Conservation (phyloP, 768 basidiomycete species). For the Dentipellis sp. region DNA sequence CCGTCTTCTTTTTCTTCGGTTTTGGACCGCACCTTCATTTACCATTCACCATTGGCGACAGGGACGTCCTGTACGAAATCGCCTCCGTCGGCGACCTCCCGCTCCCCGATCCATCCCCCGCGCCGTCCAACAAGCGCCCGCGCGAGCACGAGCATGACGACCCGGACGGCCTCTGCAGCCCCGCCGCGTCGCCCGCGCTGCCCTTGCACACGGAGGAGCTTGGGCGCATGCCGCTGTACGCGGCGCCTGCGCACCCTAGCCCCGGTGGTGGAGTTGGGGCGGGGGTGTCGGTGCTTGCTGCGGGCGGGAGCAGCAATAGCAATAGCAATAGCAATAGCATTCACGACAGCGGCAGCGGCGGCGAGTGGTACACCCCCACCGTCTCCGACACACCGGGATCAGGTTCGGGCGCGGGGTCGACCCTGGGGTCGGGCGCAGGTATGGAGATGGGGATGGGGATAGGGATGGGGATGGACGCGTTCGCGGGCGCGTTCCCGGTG, state of each 20-base stretch:
- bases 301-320: too few relatives aligned
- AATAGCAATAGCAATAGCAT: not conserved
- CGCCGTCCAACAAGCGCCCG: slow-evolving; percentile 49
- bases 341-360: too few relatives aligned
- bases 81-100: slow-evolving; percentile 66
- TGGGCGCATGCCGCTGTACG: slow-evolving; percentile 6
- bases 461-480: not conserved
- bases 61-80: slow-evolving; percentile 68
- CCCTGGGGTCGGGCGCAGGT: too few relatives aligned
- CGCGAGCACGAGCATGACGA: slow-evolving; percentile 45
- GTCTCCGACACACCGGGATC: too few relatives aligned
- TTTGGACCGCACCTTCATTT: not conserved
- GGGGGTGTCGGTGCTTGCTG: too few relatives aligned
- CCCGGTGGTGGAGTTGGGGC: too few relatives aligned
- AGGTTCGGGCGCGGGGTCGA: too few relatives aligned
- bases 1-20: too few relatives aligned
- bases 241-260: too few relatives aligned
- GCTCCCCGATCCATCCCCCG: slow-evolving; percentile 46
- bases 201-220: slow-evolving; percentile 12
- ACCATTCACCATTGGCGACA: too few relatives aligned
- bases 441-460: too few relatives aligned
- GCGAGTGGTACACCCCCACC: not conserved
- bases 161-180: not conserved
- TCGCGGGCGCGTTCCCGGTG: not conserved
- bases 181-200: not conserved